Evolutionary conservation across 78 protist species (phyloP), one percentile per base, ranked within the genome.

Genomic region (Goniomonas avonlea): DNA sequence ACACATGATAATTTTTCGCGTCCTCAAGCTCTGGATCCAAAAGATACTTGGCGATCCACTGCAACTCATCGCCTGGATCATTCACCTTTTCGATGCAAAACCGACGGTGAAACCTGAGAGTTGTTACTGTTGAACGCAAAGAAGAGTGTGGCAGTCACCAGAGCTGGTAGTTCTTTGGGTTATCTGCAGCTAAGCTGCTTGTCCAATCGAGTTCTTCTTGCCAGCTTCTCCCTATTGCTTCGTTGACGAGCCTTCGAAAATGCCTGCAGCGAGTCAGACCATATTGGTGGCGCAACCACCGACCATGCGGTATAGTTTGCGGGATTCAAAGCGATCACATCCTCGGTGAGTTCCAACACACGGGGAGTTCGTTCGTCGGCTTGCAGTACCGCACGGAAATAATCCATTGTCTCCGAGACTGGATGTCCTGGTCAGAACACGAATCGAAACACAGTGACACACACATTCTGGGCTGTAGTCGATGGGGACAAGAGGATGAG

Each of bases 121-220:
- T 3, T 27, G 18, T 3, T 41, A 13, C 69, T 35, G 23, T 7
- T 9, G 47, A 38, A 27, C 41, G 11, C 69, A 48, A 48, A 48
- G 23, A 48, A 15, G 50, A 15, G 50, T 13, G 34, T 56, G 21
- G 38, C 73, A 8, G 38, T 18, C 23, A 35, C 98, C 98, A 94
- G 3, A 94, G 32, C 58, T 94, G 94, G 74, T 92, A 94, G 50
- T 92, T 92, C 85, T 94, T 94, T 25, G 92, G 89, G 60, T 84
- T 82, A 5, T 81, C 43, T n/a, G 13, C 55, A 1, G 88, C 80
- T 69, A 89, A 25, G 32, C 81, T 88, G 32, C 56, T 65, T 3
- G 58, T 53, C 29, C 87, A 48, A 39, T 59, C 89, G 15, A 93
- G 86, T 29, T 91, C 94, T n/a, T 56, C 73, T 45, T 45, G 9